Evolutionary conservation across 345 rosid species (phyloP).

Genomic region (Clarkia xantiana): DNA sequence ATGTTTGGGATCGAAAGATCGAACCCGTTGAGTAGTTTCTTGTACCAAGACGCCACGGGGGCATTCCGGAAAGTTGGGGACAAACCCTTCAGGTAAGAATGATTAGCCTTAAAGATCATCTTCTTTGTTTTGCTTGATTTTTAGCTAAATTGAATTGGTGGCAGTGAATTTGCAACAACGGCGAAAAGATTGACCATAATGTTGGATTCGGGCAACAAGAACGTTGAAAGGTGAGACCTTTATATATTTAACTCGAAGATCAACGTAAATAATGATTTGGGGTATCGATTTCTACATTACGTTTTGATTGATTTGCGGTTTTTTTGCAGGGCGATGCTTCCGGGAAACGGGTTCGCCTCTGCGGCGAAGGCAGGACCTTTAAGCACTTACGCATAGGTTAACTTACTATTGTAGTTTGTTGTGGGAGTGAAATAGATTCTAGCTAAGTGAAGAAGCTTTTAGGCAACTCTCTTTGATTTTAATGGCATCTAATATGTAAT

Average conservation of each 20-base stretch:
- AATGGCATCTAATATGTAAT: too few species aligned
- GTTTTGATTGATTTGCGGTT: too few species aligned
- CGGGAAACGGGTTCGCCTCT: too few species aligned
- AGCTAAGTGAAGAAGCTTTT: too few species aligned
- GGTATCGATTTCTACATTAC: too few species aligned
- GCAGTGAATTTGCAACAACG: slow-evolving; percentile 51
- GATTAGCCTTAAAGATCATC: slow-evolving; percentile 10
- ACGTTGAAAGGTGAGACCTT: slow-evolving; percentile 36
- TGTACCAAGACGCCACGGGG: slow-evolving; percentile 56
- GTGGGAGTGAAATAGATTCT: too few species aligned
- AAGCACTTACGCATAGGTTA: too few species aligned
- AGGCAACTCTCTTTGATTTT: too few species aligned
- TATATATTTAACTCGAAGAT: not conserved
- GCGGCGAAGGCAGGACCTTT: too few species aligned
- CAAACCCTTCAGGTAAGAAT: slow-evolving; percentile 61
- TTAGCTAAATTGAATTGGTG: not conserved
- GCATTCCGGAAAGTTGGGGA: slow-evolving; percentile 47
- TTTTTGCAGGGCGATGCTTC: too few species aligned
- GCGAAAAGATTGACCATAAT: slow-evolving; percentile 64
- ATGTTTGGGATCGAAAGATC: slow-evolving; percentile 67
- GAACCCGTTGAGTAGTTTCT: slow-evolving; percentile 41
- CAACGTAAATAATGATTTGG: too few species aligned
- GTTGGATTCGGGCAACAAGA: slow-evolving; percentile 36
- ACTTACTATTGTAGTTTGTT: too few species aligned
- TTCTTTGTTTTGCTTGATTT: not conserved